These are phyloP conservation scores for Andrographis paniculata DNA, from an alignment of 305 asterid genomes.

Conservation along the genomic window DNA sequence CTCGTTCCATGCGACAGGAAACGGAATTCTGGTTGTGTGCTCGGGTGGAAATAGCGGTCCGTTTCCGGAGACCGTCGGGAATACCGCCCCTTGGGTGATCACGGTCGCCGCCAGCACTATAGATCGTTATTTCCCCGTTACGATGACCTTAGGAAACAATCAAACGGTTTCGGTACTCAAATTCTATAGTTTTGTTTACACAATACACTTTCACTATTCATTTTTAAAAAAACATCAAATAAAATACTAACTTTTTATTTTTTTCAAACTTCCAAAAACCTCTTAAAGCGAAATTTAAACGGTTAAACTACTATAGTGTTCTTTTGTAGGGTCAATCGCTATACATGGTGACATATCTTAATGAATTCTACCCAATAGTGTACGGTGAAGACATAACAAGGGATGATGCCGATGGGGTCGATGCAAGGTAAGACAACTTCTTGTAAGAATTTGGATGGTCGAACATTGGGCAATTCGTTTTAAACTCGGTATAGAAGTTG, in stretches of 20 bases:
- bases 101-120: conserved; percentile 27
- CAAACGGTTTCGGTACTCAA: conserved; percentile 16
- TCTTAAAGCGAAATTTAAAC: too few relatives aligned
- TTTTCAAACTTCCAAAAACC: too few relatives aligned
- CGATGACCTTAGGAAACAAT: conserved; percentile 25
- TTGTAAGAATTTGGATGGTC: conserved; percentile 1
- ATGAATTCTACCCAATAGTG: conserved; percentile 19
- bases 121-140: conserved; percentile 25
- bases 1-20: conserved; percentile 24
- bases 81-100: conserved; percentile 27
- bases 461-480: too few relatives aligned
- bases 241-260: too few relatives aligned
- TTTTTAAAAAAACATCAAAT: too few relatives aligned
- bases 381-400: conserved; percentile 24
- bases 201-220: too few relatives aligned
- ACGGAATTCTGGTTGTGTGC: conserved; percentile 29
- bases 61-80: conserved; percentile 22
- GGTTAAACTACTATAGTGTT: too few relatives aligned
- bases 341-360: conserved; percentile 9
- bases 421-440: conserved; percentile 19
- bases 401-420: conserved; percentile 17
- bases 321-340: conserved; percentile 21
- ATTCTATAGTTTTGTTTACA: too few relatives aligned
- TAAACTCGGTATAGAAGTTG: conserved; percentile 23
- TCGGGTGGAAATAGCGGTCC: conserved; percentile 33